Evolutionary conservation across 208 protist species (phyloP), one percentile per base, ranked within the genome.

Genomic region (Trypanosoma scelopori): DNA sequence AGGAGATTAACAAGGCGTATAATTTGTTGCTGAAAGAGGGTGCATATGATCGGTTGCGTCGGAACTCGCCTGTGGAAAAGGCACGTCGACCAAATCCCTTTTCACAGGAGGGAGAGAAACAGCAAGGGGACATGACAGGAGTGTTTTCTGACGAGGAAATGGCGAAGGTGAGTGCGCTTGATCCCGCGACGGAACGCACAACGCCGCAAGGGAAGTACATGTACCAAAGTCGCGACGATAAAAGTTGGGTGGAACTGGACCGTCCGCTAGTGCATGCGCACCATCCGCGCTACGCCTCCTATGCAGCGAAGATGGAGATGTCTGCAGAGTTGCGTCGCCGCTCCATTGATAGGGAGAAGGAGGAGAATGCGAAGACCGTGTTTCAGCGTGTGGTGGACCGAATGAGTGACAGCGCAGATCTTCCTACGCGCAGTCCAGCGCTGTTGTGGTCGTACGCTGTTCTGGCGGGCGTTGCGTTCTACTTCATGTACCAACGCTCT

Each of bases 1-100:
- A 94, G 65, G 65, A 87, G 53, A 72, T 94, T 15, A 94, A 94
- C 53, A 84, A 89, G 45, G 88, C 88, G n/a, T 92, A 94, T 65
- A 94, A 94, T 52, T 37, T 88, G 13, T 67, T 94, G 4, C 64
- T 94, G 50, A 94, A 94, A 53, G 88, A 94, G 35, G 85, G 85
- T 57, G 85, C 70, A 12, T 94, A 84, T 71, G 88, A 94, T 55
- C 74, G 79, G 45, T 68, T 94, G 56, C 82, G 87, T 58, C 39
- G 83, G 35, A 77, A 61, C 37, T 22, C 50, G 1, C n/a, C 35
- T 16, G 66, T 47, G 7, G n/a, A 16, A 59, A 57, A 41, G 30
- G 18, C 28, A 3, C 15, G 28, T 30, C 48, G 57, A n/a, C 56
- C 66, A 20, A 57, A 28, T 18, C 67, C 56, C 4, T 59, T 66